A percentile compares a stretch with the other conserved stretches of the same genome.
These are phyloP conservation scores for Hyphopichia wangnamkhiaoensis DNA, from an alignment of 1,139 yeast genomes.

Conservation along the genomic window DNA sequence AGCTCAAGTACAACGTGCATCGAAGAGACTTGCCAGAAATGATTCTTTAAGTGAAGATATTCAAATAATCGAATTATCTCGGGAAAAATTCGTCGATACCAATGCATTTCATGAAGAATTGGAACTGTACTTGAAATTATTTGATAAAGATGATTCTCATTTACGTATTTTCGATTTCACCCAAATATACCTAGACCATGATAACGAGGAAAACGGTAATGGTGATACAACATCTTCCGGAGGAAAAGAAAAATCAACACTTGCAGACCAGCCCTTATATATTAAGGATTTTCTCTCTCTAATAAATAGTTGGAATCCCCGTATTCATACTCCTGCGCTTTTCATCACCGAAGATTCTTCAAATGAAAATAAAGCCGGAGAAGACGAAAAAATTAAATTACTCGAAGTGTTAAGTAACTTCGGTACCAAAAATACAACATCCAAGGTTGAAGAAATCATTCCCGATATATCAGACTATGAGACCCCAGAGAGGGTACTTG, in stretches of 20 bases:
- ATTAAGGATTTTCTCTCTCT: constrained; percentile 26
- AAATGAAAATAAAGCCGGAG: constrained; percentile 16
- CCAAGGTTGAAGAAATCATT: constrained; percentile 6
- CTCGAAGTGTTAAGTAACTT: constrained; percentile 42
- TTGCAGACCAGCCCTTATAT: constrained; percentile 10
- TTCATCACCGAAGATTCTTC: constrained; percentile 14
- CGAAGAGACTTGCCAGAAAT: constrained; percentile 38
- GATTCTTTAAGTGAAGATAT: constrained; percentile 16
- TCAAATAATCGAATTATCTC: constrained; percentile 19
- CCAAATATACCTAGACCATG: constrained; percentile 3
- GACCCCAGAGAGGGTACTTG: constrained; percentile 17
- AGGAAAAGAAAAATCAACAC: constrained; percentile 1
- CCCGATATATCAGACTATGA: constrained; percentile 12
- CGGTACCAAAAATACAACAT: constrained; percentile 19
- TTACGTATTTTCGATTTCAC: background rate
- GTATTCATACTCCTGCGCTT: constrained; percentile 14
- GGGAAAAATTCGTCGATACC: constrained; percentile 27
- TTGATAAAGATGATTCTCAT: constrained; percentile 1
- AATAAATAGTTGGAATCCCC: constrained; percentile 26
- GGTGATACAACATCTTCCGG: constrained; percentile 1
- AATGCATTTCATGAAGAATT: constrained; percentile 21
- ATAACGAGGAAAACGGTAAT: background rate
- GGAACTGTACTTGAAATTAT: constrained; percentile 15
- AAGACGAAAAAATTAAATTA: constrained; percentile 35
- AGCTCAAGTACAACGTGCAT: constrained; percentile 29